Evolutionary conservation across 192 early-diverging fungal species (phyloP).

Genomic region (Backusella circina): DNA sequence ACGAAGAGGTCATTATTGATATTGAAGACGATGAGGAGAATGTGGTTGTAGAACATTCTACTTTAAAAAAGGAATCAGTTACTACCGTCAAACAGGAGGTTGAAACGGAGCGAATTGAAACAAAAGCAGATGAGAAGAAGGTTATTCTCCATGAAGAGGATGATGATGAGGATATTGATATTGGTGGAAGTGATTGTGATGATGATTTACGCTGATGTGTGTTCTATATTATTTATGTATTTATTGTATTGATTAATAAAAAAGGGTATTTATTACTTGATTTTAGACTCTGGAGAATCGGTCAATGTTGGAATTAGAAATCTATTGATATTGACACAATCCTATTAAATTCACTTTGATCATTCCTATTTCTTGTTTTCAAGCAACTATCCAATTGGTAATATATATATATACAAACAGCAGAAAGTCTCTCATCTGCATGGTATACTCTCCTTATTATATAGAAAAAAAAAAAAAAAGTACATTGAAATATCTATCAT

Average conservation of each 20-base stretch:
- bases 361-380: no score
- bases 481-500: no score
- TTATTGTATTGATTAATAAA: background rate
- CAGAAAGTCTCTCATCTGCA: no score
- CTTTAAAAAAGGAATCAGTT: background rate
- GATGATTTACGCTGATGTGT: slow-evolving; percentile 46
- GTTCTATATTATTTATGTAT: background rate
- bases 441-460: no score
- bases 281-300: no score
- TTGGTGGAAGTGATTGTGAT: slow-evolving; percentile 52
- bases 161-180: slow-evolving; percentile 54
- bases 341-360: no score
- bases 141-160: slow-evolving; percentile 23
- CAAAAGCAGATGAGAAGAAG: background rate
- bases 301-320: no score
- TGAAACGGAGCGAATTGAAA: background rate
- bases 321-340: no score
- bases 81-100: background rate
- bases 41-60: background rate
- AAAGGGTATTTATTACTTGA: no score
- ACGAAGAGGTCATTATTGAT: slow-evolving; percentile 31
- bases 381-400: no score
- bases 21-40: slow-evolving; percentile 46
- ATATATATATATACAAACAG: no score
- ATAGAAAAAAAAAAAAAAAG: no score